phyloP scores from a whole-genome alignment of 108 stramenopile species.

The Parmales sp. region DNA sequence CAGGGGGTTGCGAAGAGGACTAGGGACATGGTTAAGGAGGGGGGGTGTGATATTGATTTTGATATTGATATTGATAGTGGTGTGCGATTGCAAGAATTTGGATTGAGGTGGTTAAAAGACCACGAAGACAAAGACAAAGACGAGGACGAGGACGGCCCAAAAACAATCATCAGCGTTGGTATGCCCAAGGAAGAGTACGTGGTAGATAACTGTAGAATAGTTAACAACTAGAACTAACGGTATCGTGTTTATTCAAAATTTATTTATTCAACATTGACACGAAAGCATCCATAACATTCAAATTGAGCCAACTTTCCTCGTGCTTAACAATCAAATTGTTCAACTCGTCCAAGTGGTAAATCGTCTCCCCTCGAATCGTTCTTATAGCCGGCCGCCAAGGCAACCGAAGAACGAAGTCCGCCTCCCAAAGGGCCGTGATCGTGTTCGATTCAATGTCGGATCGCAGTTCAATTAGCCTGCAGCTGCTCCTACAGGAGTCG shows the following conservation, averaged over 20 bases:
- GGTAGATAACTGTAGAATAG: not conserved
- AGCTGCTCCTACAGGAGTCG: conserved; percentile 23
- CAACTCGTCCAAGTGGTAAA: conserved; percentile 52
- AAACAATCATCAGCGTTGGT: too few relatives aligned
- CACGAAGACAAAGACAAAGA: not conserved
- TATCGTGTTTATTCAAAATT: not conserved
- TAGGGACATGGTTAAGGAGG: not conserved
- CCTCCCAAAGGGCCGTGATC: conserved; percentile 45
- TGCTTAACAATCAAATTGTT: conserved; percentile 49
- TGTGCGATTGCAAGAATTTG: too few relatives aligned
- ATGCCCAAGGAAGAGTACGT: too few relatives aligned
- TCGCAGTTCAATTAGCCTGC: not conserved
- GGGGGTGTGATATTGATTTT: not conserved
- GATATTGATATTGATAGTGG: not conserved
- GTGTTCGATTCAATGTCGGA: not conserved
- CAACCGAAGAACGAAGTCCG: conserved; percentile 39
- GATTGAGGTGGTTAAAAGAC: not conserved
- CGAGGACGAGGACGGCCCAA: not conserved
- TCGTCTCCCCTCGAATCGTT: conserved; percentile 50
- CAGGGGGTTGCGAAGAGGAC: conserved; percentile 27
- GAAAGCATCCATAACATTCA: conserved; percentile 62
- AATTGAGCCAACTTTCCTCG: conserved; percentile 62
- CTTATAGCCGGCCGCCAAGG: conserved; percentile 63
- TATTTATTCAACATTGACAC: not conserved
- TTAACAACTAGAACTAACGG: not conserved